A percentile compares a stretch with the other conserved stretches of the same genome.
Conservation (phyloP, 306 rosid species). For the Lathyrus aphaca region DNA sequence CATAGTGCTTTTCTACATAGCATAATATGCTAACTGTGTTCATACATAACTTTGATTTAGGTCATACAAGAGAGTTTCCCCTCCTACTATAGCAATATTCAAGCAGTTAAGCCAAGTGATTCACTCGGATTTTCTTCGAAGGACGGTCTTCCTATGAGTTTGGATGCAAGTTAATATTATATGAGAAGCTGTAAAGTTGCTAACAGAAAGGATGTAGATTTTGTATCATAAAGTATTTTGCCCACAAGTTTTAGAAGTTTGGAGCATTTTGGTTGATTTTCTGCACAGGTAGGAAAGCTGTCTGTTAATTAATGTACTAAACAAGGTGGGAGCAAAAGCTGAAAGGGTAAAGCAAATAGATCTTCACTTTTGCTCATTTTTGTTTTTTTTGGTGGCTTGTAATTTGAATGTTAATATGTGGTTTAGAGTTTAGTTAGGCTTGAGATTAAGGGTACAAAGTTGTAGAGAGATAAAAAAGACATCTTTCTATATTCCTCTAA, state of each 20-base stretch:
- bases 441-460: conserved; percentile 42
- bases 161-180: conserved; percentile 45
- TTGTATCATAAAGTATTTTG: conserved; percentile 54
- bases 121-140: conserved; percentile 45
- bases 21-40: conserved; percentile 20
- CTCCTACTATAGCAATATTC: conserved; percentile 55
- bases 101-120: conserved; percentile 46
- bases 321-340: conserved; percentile 42
- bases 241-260: conserved; percentile 46
- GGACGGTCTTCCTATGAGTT: conserved; percentile 42
- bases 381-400: conserved; percentile 41
- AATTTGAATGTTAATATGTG: conserved; percentile 48
- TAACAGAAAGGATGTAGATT: conserved; percentile 47
- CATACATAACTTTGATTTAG: conserved; percentile 44
- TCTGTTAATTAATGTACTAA: conserved; percentile 25
- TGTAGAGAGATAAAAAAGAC: conserved; percentile 53
- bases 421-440: conserved; percentile 39
- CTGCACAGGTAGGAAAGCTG: conserved; percentile 40
- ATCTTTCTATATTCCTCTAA: conserved; percentile 37
- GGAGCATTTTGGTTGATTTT: conserved; percentile 52
- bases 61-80: conserved; percentile 67
- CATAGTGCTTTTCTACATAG: not conserved
- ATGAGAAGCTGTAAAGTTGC: conserved; percentile 38
- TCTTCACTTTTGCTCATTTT: conserved; percentile 46
- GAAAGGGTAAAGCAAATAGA: conserved; percentile 39